Evolutionary conservation across 208 protist genomes (phyloP).

Genomic region (Eutreptiella sp.): DNA sequence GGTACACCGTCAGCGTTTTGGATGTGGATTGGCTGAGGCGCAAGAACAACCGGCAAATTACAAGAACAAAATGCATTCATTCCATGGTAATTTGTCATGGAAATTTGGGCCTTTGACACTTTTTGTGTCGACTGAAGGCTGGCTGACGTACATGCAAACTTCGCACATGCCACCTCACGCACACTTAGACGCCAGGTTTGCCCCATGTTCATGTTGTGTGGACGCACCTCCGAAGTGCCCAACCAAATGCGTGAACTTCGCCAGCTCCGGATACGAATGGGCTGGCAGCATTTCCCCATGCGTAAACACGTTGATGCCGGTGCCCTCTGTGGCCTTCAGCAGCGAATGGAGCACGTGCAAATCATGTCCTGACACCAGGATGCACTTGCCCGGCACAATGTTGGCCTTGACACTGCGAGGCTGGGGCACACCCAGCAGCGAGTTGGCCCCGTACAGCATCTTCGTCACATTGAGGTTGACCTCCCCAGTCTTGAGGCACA

Average conservation of each 20-base stretch:
- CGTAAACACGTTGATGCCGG: slow-evolving; percentile 71
- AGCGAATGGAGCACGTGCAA: slow-evolving; percentile 49
- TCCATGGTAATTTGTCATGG: too few relatives aligned
- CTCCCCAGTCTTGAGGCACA: slow-evolving; percentile 43
- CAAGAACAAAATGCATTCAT: too few relatives aligned
- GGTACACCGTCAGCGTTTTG: too few relatives aligned
- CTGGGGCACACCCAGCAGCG: slow-evolving; percentile 39
- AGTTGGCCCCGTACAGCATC: slow-evolving; percentile 40
- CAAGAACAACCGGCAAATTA: too few relatives aligned
- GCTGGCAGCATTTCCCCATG: slow-evolving; percentile 81
- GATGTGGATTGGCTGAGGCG: too few relatives aligned
- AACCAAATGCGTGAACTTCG: slow-evolving; percentile 45
- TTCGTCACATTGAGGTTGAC: slow-evolving; percentile 48
- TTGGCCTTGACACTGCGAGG: slow-evolving; percentile 34
- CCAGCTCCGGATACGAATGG: slow-evolving; percentile 64
- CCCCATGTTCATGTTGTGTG: too few relatives aligned
- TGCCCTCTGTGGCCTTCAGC: slow-evolving; percentile 47
- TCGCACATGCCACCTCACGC: too few relatives aligned
- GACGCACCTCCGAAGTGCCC: slow-evolving; percentile 55
- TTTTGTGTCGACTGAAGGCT: too few relatives aligned
- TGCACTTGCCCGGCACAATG: slow-evolving; percentile 45
- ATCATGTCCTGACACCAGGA: slow-evolving; percentile 69
- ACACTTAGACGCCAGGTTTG: too few relatives aligned
- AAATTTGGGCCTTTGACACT: too few relatives aligned
- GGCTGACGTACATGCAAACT: too few relatives aligned